These are phyloP conservation scores for Aspergillus heteromorphus DNA, from an alignment of 495 filamentous ascomycete species.

Conservation along the genomic window DNA sequence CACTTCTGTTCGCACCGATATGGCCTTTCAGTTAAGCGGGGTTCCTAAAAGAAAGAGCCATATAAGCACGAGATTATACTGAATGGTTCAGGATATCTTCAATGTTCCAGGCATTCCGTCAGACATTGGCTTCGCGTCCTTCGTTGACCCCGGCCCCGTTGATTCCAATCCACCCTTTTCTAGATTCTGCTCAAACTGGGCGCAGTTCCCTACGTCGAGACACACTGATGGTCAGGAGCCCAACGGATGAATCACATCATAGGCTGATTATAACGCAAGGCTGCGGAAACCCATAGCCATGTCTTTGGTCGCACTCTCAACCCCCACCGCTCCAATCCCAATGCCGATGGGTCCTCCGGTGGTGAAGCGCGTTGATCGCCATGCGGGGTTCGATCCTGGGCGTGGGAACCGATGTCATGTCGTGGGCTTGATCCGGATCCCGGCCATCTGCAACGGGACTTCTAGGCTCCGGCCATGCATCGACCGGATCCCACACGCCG, in stretches of 20 bases:
- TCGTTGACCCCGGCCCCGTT: too few species aligned
- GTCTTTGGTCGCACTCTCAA: conserved; percentile 45
- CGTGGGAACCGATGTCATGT: conserved; percentile 64
- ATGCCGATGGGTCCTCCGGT: conserved; percentile 53
- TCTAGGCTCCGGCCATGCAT: conserved; percentile 57
- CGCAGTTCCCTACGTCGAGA: too few species aligned
- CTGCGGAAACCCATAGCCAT: conserved; percentile 35
- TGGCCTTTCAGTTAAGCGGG: too few species aligned
- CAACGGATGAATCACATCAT: background rate
- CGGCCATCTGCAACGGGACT: conserved; percentile 55
- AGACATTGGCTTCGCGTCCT: too few species aligned
- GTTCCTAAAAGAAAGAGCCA: too few species aligned
- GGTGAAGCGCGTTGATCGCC: conserved; percentile 58
- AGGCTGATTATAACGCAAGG: conserved; percentile 14
- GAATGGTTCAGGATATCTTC: too few species aligned
- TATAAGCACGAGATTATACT: too few species aligned
- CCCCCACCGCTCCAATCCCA: conserved; percentile 46
- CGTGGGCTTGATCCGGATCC: conserved; percentile 56
- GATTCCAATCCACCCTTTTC: too few species aligned
- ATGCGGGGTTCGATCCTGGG: conserved; percentile 54
- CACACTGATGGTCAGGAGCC: too few species aligned
- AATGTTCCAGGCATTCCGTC: too few species aligned
- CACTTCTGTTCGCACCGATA: too few species aligned
- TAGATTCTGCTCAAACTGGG: too few species aligned
- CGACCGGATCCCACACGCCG: conserved; percentile 45